phyloP scores from a whole-genome alignment of 164 flowering plant species.

The Pachysandra terminalis region DNA sequence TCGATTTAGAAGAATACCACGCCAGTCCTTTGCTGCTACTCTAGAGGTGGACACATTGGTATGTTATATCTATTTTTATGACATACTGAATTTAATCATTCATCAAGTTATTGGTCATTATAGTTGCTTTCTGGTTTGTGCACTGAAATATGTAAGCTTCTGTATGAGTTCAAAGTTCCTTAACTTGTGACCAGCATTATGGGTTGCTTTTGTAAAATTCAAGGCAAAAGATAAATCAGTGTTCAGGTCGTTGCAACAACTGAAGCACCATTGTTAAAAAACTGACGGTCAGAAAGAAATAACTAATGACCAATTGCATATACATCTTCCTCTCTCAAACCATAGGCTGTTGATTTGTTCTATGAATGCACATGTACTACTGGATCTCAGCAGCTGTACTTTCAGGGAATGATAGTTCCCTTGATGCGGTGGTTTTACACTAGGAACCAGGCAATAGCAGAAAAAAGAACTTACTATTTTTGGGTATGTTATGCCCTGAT shows the following conservation, averaged over 20 bases:
- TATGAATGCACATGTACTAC: too few relatives aligned
- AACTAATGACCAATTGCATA: too few relatives aligned
- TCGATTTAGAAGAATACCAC: slow-evolving; percentile 69
- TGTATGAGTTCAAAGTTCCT: background rate
- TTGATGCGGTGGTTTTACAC: too few relatives aligned
- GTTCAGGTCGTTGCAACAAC: background rate
- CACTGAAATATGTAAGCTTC: background rate
- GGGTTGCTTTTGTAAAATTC: background rate
- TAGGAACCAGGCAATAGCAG: too few relatives aligned
- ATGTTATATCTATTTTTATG: slow-evolving; percentile 6
- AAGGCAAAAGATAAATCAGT: background rate
- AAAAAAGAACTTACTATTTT: too few relatives aligned
- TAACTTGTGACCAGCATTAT: background rate
- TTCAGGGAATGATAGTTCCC: too few relatives aligned
- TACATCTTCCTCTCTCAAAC: too few relatives aligned
- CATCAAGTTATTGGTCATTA: background rate
- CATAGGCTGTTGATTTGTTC: too few relatives aligned
- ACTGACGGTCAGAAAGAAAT: background rate
- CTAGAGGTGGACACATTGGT: slow-evolving; percentile 73
- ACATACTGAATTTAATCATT: background rate
- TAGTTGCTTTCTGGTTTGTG: background rate
- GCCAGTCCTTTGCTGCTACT: slow-evolving; percentile 44
- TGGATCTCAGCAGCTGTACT: too few relatives aligned
- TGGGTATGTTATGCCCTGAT: too few relatives aligned
- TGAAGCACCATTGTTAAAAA: background rate